Conservation (phyloP, 257 asterid genomes). For the Nemophila menziesii region DNA sequence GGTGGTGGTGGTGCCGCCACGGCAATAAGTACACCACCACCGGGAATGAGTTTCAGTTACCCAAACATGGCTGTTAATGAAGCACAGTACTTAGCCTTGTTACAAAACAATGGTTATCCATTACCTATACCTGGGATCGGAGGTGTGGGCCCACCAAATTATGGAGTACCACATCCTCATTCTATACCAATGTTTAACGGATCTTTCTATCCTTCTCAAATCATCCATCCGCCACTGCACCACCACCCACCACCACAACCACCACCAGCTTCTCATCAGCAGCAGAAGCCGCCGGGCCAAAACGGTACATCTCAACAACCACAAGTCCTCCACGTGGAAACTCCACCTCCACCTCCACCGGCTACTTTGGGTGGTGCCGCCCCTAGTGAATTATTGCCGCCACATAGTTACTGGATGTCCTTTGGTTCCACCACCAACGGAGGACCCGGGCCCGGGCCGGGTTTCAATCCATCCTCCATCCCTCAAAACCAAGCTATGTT, state of each 20-base stretch:
- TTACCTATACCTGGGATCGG: slow-evolving; percentile 72
- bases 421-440: slow-evolving; percentile 66
- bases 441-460: slow-evolving; percentile 27
- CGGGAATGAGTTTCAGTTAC: slow-evolving; percentile 65
- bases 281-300: no score
- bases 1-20: no score
- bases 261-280: slow-evolving; percentile 30
- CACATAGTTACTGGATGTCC: slow-evolving; percentile 72
- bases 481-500: slow-evolving; percentile 65
- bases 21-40: no score
- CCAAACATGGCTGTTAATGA: slow-evolving; percentile 65
- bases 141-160: slow-evolving; percentile 57
- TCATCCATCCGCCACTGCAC: slow-evolving; percentile 67
- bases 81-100: slow-evolving; percentile 70
- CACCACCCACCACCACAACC: slow-evolving; percentile 46
- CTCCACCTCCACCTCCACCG: slow-evolving; percentile 48
- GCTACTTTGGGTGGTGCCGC: slow-evolving; percentile 29
- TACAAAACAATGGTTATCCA: slow-evolving; percentile 71
- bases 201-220: slow-evolving; percentile 70
- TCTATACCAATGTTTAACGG: slow-evolving; percentile 79
- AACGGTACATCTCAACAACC: slow-evolving; percentile 36
- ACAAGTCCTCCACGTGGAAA: slow-evolving; percentile 27
- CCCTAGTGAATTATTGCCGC: slow-evolving; percentile 44
- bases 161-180: slow-evolving; percentile 63
- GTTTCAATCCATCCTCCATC: slow-evolving; percentile 51